Evolutionary conservation across 257 asterid species (phyloP).

Genomic region (Solanum bulbocastanum): DNA sequence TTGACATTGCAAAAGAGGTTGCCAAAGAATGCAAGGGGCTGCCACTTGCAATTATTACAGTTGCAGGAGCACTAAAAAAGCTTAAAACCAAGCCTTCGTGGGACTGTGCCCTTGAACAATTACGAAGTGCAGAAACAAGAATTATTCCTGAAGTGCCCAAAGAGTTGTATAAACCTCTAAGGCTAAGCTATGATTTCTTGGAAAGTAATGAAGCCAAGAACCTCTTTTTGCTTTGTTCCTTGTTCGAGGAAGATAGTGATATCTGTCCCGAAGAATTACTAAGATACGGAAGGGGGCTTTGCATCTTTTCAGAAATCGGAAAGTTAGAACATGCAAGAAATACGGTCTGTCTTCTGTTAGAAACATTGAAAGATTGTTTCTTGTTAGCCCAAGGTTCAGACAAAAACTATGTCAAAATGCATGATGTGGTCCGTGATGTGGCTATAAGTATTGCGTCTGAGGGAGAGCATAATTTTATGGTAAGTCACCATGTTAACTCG

Average conservation of each 20-base stretch:
- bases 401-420: not conserved
- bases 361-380: not conserved
- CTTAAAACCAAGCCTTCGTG: not conserved
- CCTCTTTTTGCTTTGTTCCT: constrained; percentile 1
- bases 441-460: not conserved
- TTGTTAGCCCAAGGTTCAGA: not conserved
- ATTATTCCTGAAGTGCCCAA: not conserved
- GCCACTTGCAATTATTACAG: not conserved
- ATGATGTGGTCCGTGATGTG: constrained; percentile 8
- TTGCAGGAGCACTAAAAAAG: not conserved
- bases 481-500: not conserved
- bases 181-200: constrained; percentile 1
- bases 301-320: not conserved
- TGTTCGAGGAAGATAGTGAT: not conserved
- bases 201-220: not conserved
- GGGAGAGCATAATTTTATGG: not conserved
- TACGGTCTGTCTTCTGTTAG: not conserved
- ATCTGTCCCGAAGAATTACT: not conserved
- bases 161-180: not conserved
- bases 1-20: not conserved
- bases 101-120: not conserved
- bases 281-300: not conserved
- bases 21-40: constrained; percentile 1
- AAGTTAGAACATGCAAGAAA: not conserved
- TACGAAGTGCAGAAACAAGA: not conserved